Evolutionary conservation across 352 stramenopile species (phyloP), one percentile per base, ranked within the genome.

Genomic region (Pythium vanterpoolii): DNA sequence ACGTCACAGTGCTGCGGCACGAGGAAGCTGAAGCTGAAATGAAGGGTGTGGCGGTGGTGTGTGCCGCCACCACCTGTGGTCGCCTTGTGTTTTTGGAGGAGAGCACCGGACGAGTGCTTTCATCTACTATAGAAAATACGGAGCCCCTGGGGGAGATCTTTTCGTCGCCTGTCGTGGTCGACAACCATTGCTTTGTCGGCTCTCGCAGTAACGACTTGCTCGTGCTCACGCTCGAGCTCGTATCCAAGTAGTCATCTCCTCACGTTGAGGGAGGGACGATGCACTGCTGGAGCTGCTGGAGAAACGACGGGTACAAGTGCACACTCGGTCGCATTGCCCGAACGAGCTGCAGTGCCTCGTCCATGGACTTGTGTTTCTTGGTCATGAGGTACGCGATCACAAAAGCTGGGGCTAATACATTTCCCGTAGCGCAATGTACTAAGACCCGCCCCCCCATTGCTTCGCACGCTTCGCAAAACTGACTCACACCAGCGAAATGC

Each of bases 151-250:
- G 79, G 7, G 74, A 76, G 23, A 61, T 87, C 26, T 89, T 89
- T 60, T 71, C 71, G 11, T 89, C 79, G 0, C 79, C 79, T 13
- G 76, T 87, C 10, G 39, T 87, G 7, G 33, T 84, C 21, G 66
- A 73, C n/a, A 57, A 60, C 3, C 60, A 67, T 24, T 84, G 71
- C 23, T 70, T 89, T 40, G 44, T 89, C 7, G 79, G 73, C 8
- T 83, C 76, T 10, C 74, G 79, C 26, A 73, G 54, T 5, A 83
- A 89, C 38, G 30, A 69, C 36, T 59, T 89, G 5, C 76, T 73
- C 24, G 66, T 61, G 0, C 73, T 87, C 31, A 19, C 45, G n/a
- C 14, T 74, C 23, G 19, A 58, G 16, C 19, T 49, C 24, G 10
- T 31, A 1, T 19, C 10, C 10, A 4, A 21, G 23, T 49, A 30